Evolutionary conservation across 768 basidiomycete species (phyloP).

Genomic region (Amanita molliuscula): DNA sequence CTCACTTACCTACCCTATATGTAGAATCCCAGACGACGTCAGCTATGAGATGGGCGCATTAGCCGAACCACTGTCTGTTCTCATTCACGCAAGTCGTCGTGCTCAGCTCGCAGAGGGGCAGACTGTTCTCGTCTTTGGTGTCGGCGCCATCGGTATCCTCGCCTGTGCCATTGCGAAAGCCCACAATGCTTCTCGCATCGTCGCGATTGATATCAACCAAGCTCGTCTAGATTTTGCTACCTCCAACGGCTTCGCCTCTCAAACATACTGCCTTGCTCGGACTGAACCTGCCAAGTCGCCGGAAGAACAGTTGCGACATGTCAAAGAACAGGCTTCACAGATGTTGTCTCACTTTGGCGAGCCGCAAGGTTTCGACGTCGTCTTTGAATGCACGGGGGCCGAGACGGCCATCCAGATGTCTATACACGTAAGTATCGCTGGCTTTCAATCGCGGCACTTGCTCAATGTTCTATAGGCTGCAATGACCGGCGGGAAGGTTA

Average conservation of each 20-base stretch:
- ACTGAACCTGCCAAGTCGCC: slow-evolving; percentile 37
- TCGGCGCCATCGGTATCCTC: slow-evolving; percentile 88
- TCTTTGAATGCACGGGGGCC: slow-evolving; percentile 94
- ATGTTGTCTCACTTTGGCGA: slow-evolving; percentile 47
- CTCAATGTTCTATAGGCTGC: slow-evolving; percentile 46
- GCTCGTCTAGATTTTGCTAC: slow-evolving; percentile 72
- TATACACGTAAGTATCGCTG: slow-evolving; percentile 56
- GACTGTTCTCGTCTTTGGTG: slow-evolving; percentile 81
- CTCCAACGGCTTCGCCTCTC: slow-evolving; percentile 63
- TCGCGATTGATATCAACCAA: slow-evolving; percentile 80
- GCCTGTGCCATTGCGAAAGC: slow-evolving; percentile 73
- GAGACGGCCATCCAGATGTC: slow-evolving; percentile 89
- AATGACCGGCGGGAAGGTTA: slow-evolving; percentile 76
- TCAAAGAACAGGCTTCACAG: slow-evolving; percentile 44
- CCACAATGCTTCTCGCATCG: slow-evolving; percentile 59
- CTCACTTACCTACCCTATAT: slow-evolving; percentile 1
- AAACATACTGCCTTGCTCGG: slow-evolving; percentile 54
- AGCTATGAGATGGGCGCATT: slow-evolving; percentile 77
- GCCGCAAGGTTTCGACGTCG: slow-evolving; percentile 79
- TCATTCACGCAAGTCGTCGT: slow-evolving; percentile 54
- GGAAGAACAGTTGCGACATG: slow-evolving; percentile 47
- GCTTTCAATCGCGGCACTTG: neutral
- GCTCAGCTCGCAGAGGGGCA: slow-evolving; percentile 39
- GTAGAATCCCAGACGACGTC: slow-evolving; percentile 65
- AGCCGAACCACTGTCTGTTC: slow-evolving; percentile 90